phyloP scores from a whole-genome alignment of 2,329 filamentous ascomycete genomes.

The Pseudocercospora fuligena region DNA sequence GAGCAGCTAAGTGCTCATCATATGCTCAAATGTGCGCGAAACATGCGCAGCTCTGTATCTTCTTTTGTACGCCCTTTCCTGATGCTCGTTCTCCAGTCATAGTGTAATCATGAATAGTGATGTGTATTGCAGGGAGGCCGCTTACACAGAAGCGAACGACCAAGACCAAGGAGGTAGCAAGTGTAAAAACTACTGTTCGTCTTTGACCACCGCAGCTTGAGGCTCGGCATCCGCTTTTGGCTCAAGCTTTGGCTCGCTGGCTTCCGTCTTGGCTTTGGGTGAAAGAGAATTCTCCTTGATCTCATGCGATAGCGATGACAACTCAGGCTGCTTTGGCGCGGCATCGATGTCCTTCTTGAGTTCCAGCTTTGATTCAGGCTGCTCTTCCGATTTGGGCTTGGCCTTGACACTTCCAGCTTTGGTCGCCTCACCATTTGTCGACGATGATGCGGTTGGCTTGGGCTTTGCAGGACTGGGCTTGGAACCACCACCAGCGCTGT shows the following conservation, averaged over 20 bases:
- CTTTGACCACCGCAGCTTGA: not conserved
- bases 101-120: conserved; percentile 7
- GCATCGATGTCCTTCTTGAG: not conserved
- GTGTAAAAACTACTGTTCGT: not conserved
- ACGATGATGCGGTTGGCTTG: conserved; percentile 19
- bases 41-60: conserved; percentile 14
- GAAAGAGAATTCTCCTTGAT: not conserved
- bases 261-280: not conserved
- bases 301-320: not conserved
- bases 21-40: conserved; percentile 11
- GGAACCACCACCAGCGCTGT: conserved; percentile 22
- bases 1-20: conserved; percentile 18
- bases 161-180: not conserved
- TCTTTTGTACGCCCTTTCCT: conserved; percentile 16
- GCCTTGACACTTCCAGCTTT: conserved; percentile 7
- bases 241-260: not conserved
- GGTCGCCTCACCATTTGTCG: conserved; percentile 21
- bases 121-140: not conserved
- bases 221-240: not conserved
- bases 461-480: conserved; percentile 29
- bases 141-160: not conserved
- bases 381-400: not conserved
- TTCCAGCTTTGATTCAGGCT: not conserved
- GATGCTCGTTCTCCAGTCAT: conserved; percentile 11
- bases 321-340: not conserved